Conservation (phyloP, 306 rosid species). For the Datisca glomerata region DNA sequence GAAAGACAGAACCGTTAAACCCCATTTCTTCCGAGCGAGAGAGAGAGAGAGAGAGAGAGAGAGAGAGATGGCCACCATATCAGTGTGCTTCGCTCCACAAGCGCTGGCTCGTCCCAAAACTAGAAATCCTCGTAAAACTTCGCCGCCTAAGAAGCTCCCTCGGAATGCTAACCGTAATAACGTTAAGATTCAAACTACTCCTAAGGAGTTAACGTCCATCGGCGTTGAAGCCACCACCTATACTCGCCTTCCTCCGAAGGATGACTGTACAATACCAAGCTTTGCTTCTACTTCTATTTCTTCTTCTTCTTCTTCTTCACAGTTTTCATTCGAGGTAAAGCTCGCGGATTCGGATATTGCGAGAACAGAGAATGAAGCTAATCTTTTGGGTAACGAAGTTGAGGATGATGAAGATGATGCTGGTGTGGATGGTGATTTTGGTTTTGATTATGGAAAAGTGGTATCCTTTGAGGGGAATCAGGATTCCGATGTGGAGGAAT, state of each 20-base stretch:
- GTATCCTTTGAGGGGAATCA: constrained; percentile 21
- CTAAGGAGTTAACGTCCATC: constrained; percentile 20
- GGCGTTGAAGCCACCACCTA: constrained; percentile 79
- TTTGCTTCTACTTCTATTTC: constrained; percentile 1
- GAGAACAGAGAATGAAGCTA: constrained; percentile 14
- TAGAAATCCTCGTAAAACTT: constrained; percentile 23
- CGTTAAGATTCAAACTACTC: constrained; percentile 14
- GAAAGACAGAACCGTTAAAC: neutral
- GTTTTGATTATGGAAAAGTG: constrained; percentile 7
- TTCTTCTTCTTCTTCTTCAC: neutral
- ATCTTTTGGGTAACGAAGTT: constrained; percentile 12
- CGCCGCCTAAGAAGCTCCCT: constrained; percentile 15
- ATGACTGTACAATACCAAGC: constrained; percentile 36
- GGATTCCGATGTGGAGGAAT: constrained; percentile 24
- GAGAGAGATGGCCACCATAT: constrained; percentile 46
- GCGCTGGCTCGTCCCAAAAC: constrained; percentile 40
- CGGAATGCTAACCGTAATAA: constrained; percentile 15
- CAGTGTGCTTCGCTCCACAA: constrained; percentile 35
- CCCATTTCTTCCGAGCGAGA: neutral
- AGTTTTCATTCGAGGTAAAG: constrained; percentile 43
- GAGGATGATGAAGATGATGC: constrained; percentile 11
- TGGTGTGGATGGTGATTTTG: constrained; percentile 10
- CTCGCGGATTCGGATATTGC: constrained; percentile 49
- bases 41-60: too few relatives aligned
- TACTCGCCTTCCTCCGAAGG: constrained; percentile 73